These are phyloP conservation scores for Paragyromitra xinjiangensis DNA, from an alignment of 495 filamentous ascomycete genomes.

Conservation along the genomic window DNA sequence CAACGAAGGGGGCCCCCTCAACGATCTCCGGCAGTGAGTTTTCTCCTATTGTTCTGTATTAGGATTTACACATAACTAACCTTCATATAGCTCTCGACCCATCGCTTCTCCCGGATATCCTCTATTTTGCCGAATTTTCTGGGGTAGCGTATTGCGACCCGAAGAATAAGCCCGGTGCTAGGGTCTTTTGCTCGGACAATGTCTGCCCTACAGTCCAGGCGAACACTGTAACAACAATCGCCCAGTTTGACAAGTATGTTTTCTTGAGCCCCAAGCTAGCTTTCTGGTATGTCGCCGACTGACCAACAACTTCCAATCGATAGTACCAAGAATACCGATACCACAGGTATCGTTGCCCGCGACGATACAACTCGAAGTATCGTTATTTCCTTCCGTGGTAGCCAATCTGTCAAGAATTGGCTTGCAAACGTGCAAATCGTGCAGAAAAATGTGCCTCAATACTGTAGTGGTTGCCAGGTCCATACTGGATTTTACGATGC, in stretches of 20 bases:
- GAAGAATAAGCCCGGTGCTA: constrained; percentile 61
- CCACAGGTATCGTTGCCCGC: constrained; percentile 73
- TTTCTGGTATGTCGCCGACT: constrained; percentile 20
- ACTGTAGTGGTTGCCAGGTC: constrained; percentile 65
- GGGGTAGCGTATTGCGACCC: constrained; percentile 74
- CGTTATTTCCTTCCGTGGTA: constrained; percentile 76
- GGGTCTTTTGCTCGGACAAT: constrained; percentile 67
- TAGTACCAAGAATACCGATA: constrained; percentile 68
- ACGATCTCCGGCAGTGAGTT: constrained; percentile 20
- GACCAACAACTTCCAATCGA: constrained; percentile 23
- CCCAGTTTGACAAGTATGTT: constrained; percentile 70
- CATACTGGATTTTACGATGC: constrained; percentile 67
- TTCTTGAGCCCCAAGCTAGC: background rate
- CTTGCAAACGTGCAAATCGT: constrained; percentile 68
- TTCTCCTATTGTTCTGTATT: background rate
- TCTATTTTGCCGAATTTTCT: constrained; percentile 74
- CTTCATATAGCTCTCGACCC: constrained; percentile 37
- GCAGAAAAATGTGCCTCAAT: constrained; percentile 56
- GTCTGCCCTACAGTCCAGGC: constrained; percentile 71
- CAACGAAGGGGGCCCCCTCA: constrained; percentile 19
- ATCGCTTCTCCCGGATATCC: constrained; percentile 59
- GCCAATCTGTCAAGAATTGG: constrained; percentile 70
- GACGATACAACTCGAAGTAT: constrained; percentile 71
- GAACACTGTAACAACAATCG: constrained; percentile 65
- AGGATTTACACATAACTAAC: constrained; percentile 1